These are phyloP conservation scores for Ustilago crameri DNA, from an alignment of 1,284 basidiomycete species.

Conservation along the genomic window DNA sequence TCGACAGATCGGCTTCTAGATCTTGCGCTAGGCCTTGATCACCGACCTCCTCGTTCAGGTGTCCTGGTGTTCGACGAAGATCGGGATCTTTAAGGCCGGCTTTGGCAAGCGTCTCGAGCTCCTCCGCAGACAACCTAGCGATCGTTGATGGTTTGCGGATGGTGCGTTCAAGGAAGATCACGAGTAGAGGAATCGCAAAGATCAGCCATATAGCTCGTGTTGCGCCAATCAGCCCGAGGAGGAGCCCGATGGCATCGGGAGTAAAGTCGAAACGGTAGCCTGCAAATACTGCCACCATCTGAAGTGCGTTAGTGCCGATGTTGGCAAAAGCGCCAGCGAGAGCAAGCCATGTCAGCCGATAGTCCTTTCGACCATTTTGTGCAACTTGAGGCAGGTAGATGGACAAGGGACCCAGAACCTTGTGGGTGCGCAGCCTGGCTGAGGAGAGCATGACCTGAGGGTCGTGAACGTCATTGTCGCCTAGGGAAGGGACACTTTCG, in stretches of 20 bases:
- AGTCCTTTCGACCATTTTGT: slow-evolving; percentile 33
- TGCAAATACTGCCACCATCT: slow-evolving; percentile 40
- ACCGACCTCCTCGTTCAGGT: slow-evolving; percentile 5
- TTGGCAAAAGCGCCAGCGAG: slow-evolving; percentile 38
- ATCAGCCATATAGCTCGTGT: slow-evolving; percentile 41
- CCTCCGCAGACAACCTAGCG: slow-evolving; percentile 12
- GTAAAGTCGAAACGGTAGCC: slow-evolving; percentile 49
- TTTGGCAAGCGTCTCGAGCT: slow-evolving; percentile 33
- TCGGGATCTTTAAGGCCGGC: slow-evolving; percentile 38
- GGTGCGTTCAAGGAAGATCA: slow-evolving; percentile 32
- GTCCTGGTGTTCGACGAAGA: slow-evolving; percentile 12
- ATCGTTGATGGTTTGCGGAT: slow-evolving; percentile 27
- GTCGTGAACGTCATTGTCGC: background rate
- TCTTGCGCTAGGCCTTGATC: slow-evolving; percentile 8
- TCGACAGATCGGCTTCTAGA: background rate
- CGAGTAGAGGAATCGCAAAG: slow-evolving; percentile 39
- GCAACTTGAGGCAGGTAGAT: slow-evolving; percentile 38
- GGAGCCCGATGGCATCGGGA: slow-evolving; percentile 38
- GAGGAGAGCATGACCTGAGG: slow-evolving; percentile 6
- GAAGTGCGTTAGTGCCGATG: slow-evolving; percentile 38
- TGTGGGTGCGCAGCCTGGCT: slow-evolving; percentile 17
- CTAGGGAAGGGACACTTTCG: background rate
- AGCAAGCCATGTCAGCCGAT: slow-evolving; percentile 40
- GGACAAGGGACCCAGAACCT: slow-evolving; percentile 34
- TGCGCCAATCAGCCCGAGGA: slow-evolving; percentile 36